Conservation (phyloP, 176 grass and related monocot genomes). For the Oryza glumipatula region DNA sequence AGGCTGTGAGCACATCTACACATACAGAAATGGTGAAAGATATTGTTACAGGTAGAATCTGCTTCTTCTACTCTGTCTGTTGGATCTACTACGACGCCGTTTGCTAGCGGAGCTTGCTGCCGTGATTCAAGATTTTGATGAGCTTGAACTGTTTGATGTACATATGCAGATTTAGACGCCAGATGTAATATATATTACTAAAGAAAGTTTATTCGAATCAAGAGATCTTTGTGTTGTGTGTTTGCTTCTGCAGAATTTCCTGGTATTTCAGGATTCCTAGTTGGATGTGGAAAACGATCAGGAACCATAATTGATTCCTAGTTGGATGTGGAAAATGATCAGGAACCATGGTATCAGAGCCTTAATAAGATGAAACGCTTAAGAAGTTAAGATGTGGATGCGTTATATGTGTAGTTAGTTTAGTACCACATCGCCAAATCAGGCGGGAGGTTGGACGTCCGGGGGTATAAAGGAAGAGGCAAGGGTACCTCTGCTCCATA, state of each 20-base stretch:
- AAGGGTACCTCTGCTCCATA: background rate
- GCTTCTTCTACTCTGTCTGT: background rate
- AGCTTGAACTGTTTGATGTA: conserved; percentile 16
- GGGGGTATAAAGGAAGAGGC: background rate
- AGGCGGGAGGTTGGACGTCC: background rate
- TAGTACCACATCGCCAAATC: background rate
- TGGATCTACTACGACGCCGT: no score
- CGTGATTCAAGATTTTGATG: background rate
- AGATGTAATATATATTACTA: background rate
- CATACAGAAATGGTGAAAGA: background rate
- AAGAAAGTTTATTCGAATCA: background rate
- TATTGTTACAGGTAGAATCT: background rate
- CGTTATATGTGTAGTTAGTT: background rate
- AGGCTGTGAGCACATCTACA: background rate
- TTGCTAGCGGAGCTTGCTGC: no score
- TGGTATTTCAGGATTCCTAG: background rate
- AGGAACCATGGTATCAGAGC: no score
- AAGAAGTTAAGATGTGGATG: background rate
- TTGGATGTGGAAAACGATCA: background rate
- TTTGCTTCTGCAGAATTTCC: background rate
- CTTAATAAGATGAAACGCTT: no score
- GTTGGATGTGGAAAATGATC: no score
- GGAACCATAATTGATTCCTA: background rate
- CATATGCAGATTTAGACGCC: conserved; percentile 15
- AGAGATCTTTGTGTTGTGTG: background rate